These are phyloP conservation scores for Saccharomyces hybrid DNA, from an alignment of 1,139 yeast species.

Conservation along the genomic window DNA sequence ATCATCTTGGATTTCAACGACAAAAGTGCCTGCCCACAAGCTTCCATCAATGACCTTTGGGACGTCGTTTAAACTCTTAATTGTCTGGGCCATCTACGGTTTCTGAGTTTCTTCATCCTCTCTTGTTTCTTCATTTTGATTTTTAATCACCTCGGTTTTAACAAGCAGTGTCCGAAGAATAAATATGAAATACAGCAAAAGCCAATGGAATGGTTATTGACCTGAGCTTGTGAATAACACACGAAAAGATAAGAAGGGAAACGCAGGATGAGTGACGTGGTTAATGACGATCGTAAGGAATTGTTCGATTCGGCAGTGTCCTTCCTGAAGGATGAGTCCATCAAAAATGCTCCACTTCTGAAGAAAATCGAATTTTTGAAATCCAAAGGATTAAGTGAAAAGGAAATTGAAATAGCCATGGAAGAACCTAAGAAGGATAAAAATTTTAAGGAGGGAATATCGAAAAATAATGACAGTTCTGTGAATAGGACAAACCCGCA, in stretches of 20 bases:
- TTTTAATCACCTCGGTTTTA: neutral
- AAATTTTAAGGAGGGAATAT: neutral
- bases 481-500: neutral
- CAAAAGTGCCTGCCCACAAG: neutral
- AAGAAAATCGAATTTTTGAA: constrained; percentile 85
- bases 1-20: neutral
- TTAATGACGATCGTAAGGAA: constrained; percentile 47
- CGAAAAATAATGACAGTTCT: no score
- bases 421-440: constrained; percentile 25
- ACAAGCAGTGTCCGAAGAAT: neutral
- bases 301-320: constrained; percentile 71
- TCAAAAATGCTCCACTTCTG: constrained; percentile 66
- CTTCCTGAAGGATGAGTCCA: constrained; percentile 72
- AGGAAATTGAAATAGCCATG: constrained; percentile 76
- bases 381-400: no score
- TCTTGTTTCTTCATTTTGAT: neutral
- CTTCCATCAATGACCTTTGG: neutral
- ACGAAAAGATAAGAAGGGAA: neutral
- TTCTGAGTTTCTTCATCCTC: neutral
- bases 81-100: neutral
- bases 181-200: neutral
- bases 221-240: neutral
- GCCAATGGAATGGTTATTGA: neutral
- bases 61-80: neutral
- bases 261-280: neutral